Conservation (phyloP, 2,329 filamentous ascomycete genomes). For the Podosphaera fusca region DNA sequence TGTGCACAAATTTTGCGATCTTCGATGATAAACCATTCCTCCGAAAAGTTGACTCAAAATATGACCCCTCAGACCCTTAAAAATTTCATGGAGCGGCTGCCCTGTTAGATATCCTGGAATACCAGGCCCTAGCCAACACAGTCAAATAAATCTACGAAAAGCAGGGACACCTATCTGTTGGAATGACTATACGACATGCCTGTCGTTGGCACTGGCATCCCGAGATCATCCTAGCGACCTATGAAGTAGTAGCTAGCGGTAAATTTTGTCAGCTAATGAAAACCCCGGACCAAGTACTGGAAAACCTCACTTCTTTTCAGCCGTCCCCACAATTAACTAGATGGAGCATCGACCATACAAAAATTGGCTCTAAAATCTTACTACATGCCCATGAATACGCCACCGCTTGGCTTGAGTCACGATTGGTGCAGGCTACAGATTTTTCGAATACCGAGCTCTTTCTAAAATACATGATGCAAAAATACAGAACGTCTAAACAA, state of each 20-base stretch:
- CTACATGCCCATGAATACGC: neutral
- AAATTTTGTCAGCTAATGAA: neutral
- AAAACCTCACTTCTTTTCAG: neutral
- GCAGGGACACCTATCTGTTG: neutral
- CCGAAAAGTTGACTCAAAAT: neutral
- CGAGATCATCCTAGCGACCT: neutral
- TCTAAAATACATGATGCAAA: neutral
- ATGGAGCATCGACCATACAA: neutral
- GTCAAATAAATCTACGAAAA: neutral
- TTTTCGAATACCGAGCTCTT: neutral
- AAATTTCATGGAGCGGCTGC: neutral
- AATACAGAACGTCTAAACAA: neutral
- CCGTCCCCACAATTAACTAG: neutral
- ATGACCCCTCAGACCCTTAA: neutral
- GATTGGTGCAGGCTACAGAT: neutral
- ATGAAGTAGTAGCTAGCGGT: neutral
- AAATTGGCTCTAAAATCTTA: neutral
- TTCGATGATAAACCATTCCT: neutral
- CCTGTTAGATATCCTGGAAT: neutral
- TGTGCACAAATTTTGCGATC: neutral
- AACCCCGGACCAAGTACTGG: neutral
- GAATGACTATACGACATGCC: neutral
- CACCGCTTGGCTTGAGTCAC: neutral
- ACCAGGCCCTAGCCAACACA: neutral
- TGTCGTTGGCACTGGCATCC: neutral